Base-by-base conservation (phyloP, 2,329 filamentous ascomycete species). In the Huntiella moniliformis region DNA sequence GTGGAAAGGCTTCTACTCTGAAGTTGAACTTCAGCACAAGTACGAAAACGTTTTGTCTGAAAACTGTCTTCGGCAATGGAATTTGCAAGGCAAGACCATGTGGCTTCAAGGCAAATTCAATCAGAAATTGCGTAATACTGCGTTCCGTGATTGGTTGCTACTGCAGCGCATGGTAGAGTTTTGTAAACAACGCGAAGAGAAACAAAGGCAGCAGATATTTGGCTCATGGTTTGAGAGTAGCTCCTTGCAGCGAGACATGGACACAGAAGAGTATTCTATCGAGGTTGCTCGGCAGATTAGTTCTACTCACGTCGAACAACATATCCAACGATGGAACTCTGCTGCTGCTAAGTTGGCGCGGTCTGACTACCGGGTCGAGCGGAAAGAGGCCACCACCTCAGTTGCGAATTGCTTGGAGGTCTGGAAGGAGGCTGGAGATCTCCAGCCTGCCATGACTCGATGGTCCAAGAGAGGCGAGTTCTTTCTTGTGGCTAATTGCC, bases 401-500 rank as follows among this genome's bases (percentile, higher is more conserved):
- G 32, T 34, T 10, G 15, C 28, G 4, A 41, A 36, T 15, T 45
- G 44, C 36, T 28, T 52, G 8, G 33, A 16, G 10, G n/a, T 42
- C n/a, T 52, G 51, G 51, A 34, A 41, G 15, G 35, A 43, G 3
- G 18, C 42, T 6, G 17, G 32, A 8, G 12, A 28, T 12, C 45
- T 46, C 10, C 22, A 44, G 13, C 33, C 45, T 10, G 49, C 51
- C 18, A 51, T 52, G 51, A 37, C 37, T 32, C 44, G 51, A 11
- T 52, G 51, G 51, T 50, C 51, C 3, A 37, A 12, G 8, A 44
- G 51, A 13, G 51, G 51, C 12, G 42, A 46, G 39, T 52, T 45
- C 22, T 62, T 57, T 52, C 46, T 57, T 13, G 52, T 55, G 12
- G 56, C 58, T 1, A 51, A 48, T 6, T 51, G 52, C 18, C 45